Conservation (phyloP, 1,284 basidiomycete species). For the Cryptococcus sp. region DNA sequence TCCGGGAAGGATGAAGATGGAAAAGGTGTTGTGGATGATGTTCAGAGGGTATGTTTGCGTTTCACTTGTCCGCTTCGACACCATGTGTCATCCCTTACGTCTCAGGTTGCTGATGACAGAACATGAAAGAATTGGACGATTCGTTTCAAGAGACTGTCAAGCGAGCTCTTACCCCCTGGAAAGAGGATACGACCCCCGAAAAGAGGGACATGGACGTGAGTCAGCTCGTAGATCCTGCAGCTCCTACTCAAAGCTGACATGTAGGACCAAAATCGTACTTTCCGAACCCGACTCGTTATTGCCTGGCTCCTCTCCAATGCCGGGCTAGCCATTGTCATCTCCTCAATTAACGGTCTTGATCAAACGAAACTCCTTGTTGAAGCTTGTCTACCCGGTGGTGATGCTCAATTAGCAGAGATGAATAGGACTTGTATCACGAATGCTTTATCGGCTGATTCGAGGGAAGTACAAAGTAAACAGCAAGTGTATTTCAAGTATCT, state of each 20-base stretch:
- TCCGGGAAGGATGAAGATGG: slow-evolving; percentile 73
- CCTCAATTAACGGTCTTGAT: slow-evolving; percentile 73
- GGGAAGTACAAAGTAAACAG: slow-evolving; percentile 49
- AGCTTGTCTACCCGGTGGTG: slow-evolving; percentile 24
- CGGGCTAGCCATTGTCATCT: slow-evolving; percentile 71
- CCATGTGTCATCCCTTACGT: neutral
- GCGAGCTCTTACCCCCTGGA: slow-evolving; percentile 79
- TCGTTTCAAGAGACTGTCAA: slow-evolving; percentile 90
- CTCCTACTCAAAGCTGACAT: neutral
- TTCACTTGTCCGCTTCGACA: too few species aligned
- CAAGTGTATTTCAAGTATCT: slow-evolving; percentile 72
- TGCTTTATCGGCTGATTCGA: slow-evolving; percentile 37
- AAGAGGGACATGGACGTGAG: slow-evolving; percentile 75
- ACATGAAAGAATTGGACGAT: slow-evolving; percentile 83
- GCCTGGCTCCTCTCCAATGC: slow-evolving; percentile 84
- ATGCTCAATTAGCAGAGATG: slow-evolving; percentile 20
- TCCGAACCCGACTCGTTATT: slow-evolving; percentile 81
- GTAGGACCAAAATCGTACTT: slow-evolving; percentile 81
- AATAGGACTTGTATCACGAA: slow-evolving; percentile 30
- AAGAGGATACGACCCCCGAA: slow-evolving; percentile 62
- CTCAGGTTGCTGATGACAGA: slow-evolving; percentile 7
- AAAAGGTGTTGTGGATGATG: slow-evolving; percentile 73
- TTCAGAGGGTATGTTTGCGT: slow-evolving; percentile 55
- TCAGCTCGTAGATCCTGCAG: slow-evolving; percentile 1
- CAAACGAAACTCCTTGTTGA: slow-evolving; percentile 44